These are phyloP conservation scores for Gelatoporia subvermispora DNA, from an alignment of 768 basidiomycete genomes.

Conservation along the genomic window DNA sequence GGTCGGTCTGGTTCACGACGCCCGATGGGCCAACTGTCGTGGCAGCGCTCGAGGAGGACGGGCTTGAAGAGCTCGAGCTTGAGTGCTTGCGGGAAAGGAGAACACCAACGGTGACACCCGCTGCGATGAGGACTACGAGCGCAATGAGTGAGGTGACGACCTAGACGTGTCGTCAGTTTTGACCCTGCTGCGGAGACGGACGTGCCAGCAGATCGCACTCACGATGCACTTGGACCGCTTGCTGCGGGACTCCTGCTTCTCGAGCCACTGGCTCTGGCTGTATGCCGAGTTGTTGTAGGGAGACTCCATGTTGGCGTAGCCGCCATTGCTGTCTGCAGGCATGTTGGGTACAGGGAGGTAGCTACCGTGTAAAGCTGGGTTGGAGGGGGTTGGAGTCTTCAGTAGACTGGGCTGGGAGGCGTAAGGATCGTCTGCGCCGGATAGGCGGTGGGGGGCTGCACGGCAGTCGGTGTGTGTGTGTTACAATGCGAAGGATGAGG, in stretches of 20 bases:
- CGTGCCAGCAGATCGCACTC: slow-evolving; percentile 21
- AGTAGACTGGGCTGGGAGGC: slow-evolving; percentile 22
- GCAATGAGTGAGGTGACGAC: slow-evolving; percentile 44
- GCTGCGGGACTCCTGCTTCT: slow-evolving; percentile 26
- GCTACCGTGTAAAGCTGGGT: slow-evolving; percentile 13
- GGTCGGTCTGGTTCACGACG: slow-evolving; percentile 34
- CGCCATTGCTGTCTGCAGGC: slow-evolving; percentile 8
- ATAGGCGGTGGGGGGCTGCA: slow-evolving; percentile 30
- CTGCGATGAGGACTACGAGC: slow-evolving; percentile 47
- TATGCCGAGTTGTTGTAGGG: slow-evolving; percentile 17
- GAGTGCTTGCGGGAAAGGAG: slow-evolving; percentile 49
- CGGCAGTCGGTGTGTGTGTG: slow-evolving; percentile 16
- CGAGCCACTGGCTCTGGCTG: slow-evolving; percentile 37
- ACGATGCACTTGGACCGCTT: slow-evolving; percentile 51
- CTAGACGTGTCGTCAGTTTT: slow-evolving; percentile 28
- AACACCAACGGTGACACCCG: slow-evolving; percentile 63
- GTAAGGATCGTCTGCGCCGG: slow-evolving; percentile 33
- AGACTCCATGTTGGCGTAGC: slow-evolving; percentile 30
- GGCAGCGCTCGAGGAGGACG: slow-evolving; percentile 10
- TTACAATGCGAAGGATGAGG: background rate
- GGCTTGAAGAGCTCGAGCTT: slow-evolving; percentile 25
- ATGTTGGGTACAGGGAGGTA: slow-evolving; percentile 1
- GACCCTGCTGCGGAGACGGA: too few relatives aligned
- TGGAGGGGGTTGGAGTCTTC: slow-evolving; percentile 14
- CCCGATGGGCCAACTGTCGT: slow-evolving; percentile 14